Percentiles rank a stretch among this genome's conserved stretches.
phyloP scores from a whole-genome alignment of 2,329 filamentous ascomycete genomes.

The Lachnellula hyalina region DNA sequence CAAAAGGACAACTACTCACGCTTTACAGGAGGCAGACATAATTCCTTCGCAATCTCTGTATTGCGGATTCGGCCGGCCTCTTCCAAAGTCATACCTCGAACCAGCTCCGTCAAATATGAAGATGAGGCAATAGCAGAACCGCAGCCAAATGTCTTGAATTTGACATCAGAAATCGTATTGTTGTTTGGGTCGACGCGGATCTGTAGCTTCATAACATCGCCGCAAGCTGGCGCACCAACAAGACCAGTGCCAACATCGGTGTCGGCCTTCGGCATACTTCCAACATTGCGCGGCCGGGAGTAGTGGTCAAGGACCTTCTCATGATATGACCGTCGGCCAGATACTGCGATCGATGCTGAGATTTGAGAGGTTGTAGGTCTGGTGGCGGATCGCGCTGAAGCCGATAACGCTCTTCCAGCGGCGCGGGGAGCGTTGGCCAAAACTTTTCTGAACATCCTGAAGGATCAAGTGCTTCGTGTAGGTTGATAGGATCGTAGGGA shows the following conservation, averaged over 20 bases:
- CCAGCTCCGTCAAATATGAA: conserved; percentile 90
- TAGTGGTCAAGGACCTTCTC: conserved; percentile 70
- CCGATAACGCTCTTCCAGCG: conserved; percentile 27
- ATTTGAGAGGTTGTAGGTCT: conserved; percentile 20
- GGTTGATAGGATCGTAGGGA: conserved; percentile 1
- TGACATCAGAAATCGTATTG: conserved; percentile 87
- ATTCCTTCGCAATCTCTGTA: conserved; percentile 96
- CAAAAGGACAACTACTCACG: conserved; percentile 48
- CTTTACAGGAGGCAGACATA: conserved; percentile 84
- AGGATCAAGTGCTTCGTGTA: neutral
- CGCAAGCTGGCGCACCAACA: conserved; percentile 83
- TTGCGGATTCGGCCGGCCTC: conserved; percentile 91
- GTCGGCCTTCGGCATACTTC: conserved; percentile 74
- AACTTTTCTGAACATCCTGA: conserved; percentile 30
- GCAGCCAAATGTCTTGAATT: conserved; percentile 98
- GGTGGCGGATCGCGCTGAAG: conserved; percentile 20
- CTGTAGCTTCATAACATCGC: conserved; percentile 91
- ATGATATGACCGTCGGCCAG: conserved; percentile 30
- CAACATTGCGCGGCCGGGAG: conserved; percentile 72
- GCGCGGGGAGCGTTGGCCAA: conserved; percentile 26
- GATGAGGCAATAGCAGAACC: conserved; percentile 91
- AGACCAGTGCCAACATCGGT: conserved; percentile 83
- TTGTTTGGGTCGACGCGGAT: conserved; percentile 85
- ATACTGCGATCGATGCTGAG: conserved; percentile 21
- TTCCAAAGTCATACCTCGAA: conserved; percentile 92